These are phyloP conservation scores for Polyporus tsugae DNA, from an alignment of 1,284 basidiomycete species.

Conservation along the genomic window DNA sequence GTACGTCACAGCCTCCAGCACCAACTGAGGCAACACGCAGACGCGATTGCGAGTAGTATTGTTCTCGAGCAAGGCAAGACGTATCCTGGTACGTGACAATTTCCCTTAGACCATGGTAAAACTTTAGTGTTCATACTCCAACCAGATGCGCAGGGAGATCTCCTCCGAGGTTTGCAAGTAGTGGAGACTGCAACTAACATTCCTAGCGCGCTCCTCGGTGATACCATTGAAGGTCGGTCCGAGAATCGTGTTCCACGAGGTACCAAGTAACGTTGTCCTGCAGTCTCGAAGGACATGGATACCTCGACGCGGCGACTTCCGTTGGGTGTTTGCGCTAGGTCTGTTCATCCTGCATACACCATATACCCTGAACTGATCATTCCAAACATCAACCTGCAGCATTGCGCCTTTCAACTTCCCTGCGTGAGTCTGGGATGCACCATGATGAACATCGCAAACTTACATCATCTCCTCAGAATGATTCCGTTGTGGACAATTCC, in stretches of 20 bases:
- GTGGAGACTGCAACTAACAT: slow-evolving; percentile 90
- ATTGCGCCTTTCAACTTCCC: slow-evolving; percentile 95
- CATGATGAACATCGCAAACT: background rate
- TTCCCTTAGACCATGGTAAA: background rate
- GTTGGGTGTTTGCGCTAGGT: slow-evolving; percentile 83
- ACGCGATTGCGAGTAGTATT: slow-evolving; percentile 79
- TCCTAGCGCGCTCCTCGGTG: slow-evolving; percentile 86
- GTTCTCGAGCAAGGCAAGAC: slow-evolving; percentile 95
- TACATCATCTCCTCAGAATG: slow-evolving; percentile 65
- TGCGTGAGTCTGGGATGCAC: slow-evolving; percentile 60
- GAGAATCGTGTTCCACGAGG: background rate
- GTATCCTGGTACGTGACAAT: slow-evolving; percentile 60
- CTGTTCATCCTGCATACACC: slow-evolving; percentile 30
- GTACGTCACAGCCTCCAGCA: slow-evolving; percentile 70
- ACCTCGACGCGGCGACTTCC: slow-evolving; percentile 86
- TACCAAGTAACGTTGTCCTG: background rate
- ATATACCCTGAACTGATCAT: background rate
- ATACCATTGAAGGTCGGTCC: slow-evolving; percentile 85
- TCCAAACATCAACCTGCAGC: slow-evolving; percentile 49
- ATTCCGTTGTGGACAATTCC: slow-evolving; percentile 97
- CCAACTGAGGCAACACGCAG: slow-evolving; percentile 79
- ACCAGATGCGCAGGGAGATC: slow-evolving; percentile 92
- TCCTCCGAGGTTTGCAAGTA: slow-evolving; percentile 93
- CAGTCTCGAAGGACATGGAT: slow-evolving; percentile 97
- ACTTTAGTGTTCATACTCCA: slow-evolving; percentile 2